These are phyloP conservation scores for Diatrype stigma DNA, from an alignment of 2,329 filamentous ascomycete species.

Conservation along the genomic window DNA sequence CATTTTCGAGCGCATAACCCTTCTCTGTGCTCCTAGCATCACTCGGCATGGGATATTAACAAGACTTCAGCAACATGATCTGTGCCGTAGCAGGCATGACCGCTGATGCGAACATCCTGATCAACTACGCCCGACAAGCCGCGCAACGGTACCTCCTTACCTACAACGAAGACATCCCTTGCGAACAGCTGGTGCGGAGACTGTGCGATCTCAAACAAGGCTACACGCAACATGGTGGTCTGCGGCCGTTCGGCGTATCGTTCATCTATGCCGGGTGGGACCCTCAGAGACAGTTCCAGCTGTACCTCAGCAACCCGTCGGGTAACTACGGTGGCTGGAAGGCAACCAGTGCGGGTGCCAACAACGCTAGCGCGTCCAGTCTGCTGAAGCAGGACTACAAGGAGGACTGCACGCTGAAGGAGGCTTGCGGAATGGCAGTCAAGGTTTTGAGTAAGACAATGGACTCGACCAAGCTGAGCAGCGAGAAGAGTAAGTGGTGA, in stretches of 20 bases:
- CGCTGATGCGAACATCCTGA: conserved; percentile 98
- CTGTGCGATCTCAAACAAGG: conserved; percentile 98
- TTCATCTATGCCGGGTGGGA: conserved; percentile 99
- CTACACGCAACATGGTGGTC: conserved; percentile 97
- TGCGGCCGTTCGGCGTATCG: conserved; percentile 95
- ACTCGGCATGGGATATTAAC: neutral
- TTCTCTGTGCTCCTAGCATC: neutral
- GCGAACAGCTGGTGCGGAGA: conserved; percentile 94
- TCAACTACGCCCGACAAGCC: conserved; percentile 97
- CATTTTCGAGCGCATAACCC: too few species aligned
- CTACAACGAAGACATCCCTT: conserved; percentile 99
- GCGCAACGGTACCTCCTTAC: conserved; percentile 97
- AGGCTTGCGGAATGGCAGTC: conserved; percentile 94
- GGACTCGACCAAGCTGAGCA: conserved; percentile 98
- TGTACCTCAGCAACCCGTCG: conserved; percentile 98
- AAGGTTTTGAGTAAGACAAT: conserved; percentile 99
- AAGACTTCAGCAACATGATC: conserved; percentile 84
- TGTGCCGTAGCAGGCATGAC: conserved; percentile 99
- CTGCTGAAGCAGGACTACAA: conserved; percentile 99
- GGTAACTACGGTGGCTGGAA: conserved; percentile 99
- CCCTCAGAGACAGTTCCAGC: conserved; percentile 91
- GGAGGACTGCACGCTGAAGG: conserved; percentile 92
- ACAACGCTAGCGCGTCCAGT: conserved; percentile 96
- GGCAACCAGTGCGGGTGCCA: conserved; percentile 94
- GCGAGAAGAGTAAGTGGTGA: conserved; percentile 85